Conservation (phyloP, 1,139 yeast genomes). For the Pichia inconspicua region DNA sequence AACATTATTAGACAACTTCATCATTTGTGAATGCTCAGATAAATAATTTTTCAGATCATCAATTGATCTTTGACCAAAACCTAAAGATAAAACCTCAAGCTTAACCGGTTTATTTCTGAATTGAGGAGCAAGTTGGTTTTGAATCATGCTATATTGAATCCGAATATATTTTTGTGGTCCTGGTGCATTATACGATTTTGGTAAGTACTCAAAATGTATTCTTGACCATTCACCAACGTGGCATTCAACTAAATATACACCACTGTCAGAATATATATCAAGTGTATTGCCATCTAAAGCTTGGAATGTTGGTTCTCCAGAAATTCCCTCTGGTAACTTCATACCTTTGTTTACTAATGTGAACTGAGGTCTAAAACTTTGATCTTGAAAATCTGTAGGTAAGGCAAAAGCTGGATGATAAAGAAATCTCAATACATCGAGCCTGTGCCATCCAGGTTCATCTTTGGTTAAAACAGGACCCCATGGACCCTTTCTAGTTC, state of each 20-base stretch:
- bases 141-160: conserved; percentile 42
- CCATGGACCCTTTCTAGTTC: conserved; percentile 42
- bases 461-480: conserved; percentile 52
- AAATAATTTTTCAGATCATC: conserved; percentile 37
- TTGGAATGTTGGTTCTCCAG: conserved; percentile 17
- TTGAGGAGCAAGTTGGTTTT: conserved; percentile 35
- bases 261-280: conserved; percentile 46
- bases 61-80: conserved; percentile 31
- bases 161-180: conserved; percentile 51
- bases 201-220: conserved; percentile 52
- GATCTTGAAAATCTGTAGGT: conserved; percentile 48
- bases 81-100: conserved; percentile 42
- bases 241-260: conserved; percentile 67
- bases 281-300: conserved; percentile 39
- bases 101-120: conserved; percentile 36
- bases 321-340: conserved; percentile 17
- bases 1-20: conserved; percentile 14
- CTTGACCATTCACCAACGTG: conserved; percentile 59
- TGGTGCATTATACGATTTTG: conserved; percentile 44
- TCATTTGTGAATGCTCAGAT: conserved; percentile 11
- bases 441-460: conserved; percentile 79
- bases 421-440: conserved; percentile 70
- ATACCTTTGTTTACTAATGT: conserved; percentile 23
- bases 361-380: conserved; percentile 19
- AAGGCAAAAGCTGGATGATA: conserved; percentile 73